Percentiles rank a stretch among this genome's conserved stretches.
These are phyloP conservation scores for Cadophora sp. DNA, from an alignment of 2,329 filamentous ascomycete genomes.

Conservation along the genomic window DNA sequence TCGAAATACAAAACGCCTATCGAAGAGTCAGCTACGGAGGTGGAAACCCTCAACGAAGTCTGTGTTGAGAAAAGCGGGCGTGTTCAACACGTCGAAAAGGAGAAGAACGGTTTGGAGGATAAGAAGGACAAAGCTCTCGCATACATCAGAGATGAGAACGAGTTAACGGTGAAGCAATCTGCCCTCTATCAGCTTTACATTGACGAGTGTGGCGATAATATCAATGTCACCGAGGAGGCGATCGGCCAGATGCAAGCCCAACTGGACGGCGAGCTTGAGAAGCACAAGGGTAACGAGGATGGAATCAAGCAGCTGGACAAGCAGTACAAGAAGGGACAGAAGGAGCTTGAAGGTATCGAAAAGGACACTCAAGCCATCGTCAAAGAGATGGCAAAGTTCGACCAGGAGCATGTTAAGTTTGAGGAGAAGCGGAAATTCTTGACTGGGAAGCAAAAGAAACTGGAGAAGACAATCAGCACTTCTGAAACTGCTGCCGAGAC, in stretches of 20 bases:
- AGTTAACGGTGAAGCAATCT: constrained; percentile 86
- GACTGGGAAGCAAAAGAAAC: constrained; percentile 88
- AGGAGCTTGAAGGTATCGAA: constrained; percentile 82
- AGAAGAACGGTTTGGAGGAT: constrained; percentile 89
- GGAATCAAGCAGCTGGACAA: constrained; percentile 90
- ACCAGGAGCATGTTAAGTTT: constrained; percentile 96
- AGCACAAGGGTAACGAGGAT: constrained; percentile 88
- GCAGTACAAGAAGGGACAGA: constrained; percentile 80
- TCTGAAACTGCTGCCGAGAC: constrained; percentile 78
- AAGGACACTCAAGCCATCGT: constrained; percentile 79
- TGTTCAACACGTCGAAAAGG: constrained; percentile 97
- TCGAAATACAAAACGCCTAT: constrained; percentile 98
- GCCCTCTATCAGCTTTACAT: constrained; percentile 93
- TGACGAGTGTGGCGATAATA: constrained; percentile 86
- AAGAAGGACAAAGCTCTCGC: constrained; percentile 95
- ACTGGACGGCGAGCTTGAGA: constrained; percentile 86
- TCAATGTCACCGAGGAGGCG: constrained; percentile 86
- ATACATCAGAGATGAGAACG: constrained; percentile 91
- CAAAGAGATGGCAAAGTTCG: constrained; percentile 90
- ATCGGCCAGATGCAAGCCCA: constrained; percentile 89
- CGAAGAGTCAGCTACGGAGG: constrained; percentile 88
- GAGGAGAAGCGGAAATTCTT: constrained; percentile 98
- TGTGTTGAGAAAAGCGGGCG: constrained; percentile 94
- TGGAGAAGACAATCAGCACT: constrained; percentile 84
- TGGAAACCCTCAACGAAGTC: constrained; percentile 91